phyloP scores from a whole-genome alignment of 768 basidiomycete species.

The Leccinum subgranulosum region DNA sequence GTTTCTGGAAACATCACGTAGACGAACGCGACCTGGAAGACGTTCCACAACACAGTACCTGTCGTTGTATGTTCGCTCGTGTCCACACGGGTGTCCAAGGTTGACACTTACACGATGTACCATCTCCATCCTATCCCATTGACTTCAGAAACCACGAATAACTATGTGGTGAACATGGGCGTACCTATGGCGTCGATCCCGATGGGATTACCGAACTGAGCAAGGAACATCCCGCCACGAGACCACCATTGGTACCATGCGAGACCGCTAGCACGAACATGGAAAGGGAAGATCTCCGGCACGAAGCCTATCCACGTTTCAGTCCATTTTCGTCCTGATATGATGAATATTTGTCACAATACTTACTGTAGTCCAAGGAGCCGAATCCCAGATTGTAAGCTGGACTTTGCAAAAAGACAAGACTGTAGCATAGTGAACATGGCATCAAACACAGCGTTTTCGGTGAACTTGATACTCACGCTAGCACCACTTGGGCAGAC shows the following conservation, averaged over 20 bases:
- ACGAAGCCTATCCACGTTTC: background rate
- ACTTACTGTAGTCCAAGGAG: background rate
- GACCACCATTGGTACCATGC: background rate
- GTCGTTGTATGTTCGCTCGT: background rate
- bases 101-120: background rate
- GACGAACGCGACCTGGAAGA: too few species aligned
- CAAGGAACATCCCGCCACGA: background rate
- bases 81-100: background rate
- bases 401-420: background rate
- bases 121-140: background rate
- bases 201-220: too few species aligned
- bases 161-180: too few species aligned
- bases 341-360: background rate
- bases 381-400: background rate
- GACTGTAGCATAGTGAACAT: background rate
- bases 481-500: background rate
- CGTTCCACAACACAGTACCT: background rate
- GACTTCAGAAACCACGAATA: too few species aligned
- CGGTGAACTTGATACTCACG: background rate
- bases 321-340: background rate
- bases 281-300: background rate
- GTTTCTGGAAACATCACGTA: too few species aligned
- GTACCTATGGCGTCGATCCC: too few species aligned
- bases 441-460: background rate
- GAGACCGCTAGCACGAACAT: background rate